Conservation (phyloP, 257 asterid species). For the Gentiana dahurica region DNA sequence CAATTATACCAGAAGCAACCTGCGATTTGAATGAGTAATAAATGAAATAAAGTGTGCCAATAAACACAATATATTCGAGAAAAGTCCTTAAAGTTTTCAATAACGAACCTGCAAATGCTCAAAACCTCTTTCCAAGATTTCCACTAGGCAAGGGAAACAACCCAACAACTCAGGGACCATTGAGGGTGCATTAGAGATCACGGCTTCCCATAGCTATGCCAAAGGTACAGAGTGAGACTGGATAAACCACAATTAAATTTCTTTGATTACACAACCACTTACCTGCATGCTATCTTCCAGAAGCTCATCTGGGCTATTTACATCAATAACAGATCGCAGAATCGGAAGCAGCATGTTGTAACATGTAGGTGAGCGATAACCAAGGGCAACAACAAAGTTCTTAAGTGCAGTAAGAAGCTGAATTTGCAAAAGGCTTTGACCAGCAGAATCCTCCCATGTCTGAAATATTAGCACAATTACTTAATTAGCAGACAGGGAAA, state of each 20-base stretch:
- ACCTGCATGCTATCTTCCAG: conserved; percentile 96
- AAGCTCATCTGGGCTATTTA: conserved; percentile 90
- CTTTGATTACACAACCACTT: conserved; percentile 14
- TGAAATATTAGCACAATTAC: conserved; percentile 16
- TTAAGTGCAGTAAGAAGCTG: conserved; percentile 92
- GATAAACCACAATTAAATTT: background rate
- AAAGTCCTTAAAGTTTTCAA: conserved; percentile 2
- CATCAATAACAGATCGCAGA: conserved; percentile 49
- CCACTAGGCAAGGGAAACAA: conserved; percentile 81
- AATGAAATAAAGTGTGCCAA: background rate
- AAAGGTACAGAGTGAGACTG: conserved; percentile 2
- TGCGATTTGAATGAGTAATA: conserved; percentile 22
- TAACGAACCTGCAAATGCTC: conserved; percentile 67
- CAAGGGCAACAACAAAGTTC: conserved; percentile 84
- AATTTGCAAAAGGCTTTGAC: conserved; percentile 96
- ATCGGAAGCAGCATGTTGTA: conserved; percentile 81
- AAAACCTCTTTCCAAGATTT: conserved; percentile 76
- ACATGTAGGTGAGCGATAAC: conserved; percentile 70
- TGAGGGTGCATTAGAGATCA: conserved; percentile 81
- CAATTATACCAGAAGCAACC: conserved; percentile 83
- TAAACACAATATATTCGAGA: conserved; percentile 8
- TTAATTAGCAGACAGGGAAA: conserved; percentile 8
- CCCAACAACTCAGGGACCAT: conserved; percentile 72
- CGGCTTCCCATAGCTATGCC: conserved; percentile 92
- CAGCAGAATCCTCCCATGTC: conserved; percentile 97